phyloP scores from a whole-genome alignment of 495 filamentous ascomycete genomes.

The Tuber borchii region DNA sequence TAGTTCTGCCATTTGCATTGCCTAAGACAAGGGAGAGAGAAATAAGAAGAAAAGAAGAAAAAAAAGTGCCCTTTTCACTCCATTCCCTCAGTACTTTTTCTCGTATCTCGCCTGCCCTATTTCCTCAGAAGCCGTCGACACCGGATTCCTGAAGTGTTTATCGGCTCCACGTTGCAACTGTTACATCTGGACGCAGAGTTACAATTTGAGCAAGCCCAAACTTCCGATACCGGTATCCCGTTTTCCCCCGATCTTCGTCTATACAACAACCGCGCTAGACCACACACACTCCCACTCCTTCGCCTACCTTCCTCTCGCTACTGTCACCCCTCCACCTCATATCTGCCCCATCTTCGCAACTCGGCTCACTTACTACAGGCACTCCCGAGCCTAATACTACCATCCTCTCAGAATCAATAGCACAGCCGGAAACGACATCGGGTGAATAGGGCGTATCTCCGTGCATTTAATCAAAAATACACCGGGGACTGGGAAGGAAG shows the following conservation, averaged over 20 bases:
- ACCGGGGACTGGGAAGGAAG: conserved; percentile 6
- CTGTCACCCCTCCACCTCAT: neutral
- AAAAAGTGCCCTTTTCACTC: neutral
- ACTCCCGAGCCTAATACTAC: neutral
- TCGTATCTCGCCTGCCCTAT: neutral
- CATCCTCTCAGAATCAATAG: neutral
- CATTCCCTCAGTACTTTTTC: neutral
- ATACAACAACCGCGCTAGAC: neutral
- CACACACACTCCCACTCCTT: neutral
- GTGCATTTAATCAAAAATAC: neutral
- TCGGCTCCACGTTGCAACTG: neutral
- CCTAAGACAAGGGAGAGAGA: neutral
- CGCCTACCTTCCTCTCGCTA: neutral
- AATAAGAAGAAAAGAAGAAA: neutral
- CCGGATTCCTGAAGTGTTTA: neutral
- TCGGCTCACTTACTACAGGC: neutral
- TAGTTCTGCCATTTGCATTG: neutral
- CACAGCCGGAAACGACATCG: neutral
- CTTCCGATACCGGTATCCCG: conserved; percentile 1
- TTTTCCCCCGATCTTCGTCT: neutral
- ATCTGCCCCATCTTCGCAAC: neutral
- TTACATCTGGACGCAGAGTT: neutral
- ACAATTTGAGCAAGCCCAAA: neutral
- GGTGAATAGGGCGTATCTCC: neutral
- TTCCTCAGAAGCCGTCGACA: neutral